These are phyloP conservation scores for Helicostylum pulchrum DNA, from an alignment of 192 early-diverging fungal species.

Conservation along the genomic window DNA sequence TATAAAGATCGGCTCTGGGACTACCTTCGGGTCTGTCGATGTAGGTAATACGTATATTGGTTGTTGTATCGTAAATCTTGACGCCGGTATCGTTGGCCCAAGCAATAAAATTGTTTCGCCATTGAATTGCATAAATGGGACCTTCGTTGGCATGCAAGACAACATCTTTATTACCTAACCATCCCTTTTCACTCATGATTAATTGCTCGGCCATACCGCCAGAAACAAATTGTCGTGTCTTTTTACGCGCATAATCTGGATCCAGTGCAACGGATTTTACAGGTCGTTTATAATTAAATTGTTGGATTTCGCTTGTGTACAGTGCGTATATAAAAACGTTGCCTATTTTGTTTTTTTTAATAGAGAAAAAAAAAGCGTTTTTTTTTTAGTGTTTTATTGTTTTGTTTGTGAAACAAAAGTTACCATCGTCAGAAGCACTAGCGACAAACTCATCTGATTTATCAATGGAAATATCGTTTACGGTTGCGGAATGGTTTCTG, in stretches of 20 bases:
- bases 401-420: neutral
- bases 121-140: slow-evolving; percentile 81
- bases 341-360: no score
- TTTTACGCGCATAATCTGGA: slow-evolving; percentile 76
- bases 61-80: slow-evolving; percentile 76
- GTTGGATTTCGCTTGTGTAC: slow-evolving; percentile 65
- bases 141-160: slow-evolving; percentile 88
- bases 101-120: slow-evolving; percentile 82
- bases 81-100: slow-evolving; percentile 94
- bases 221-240: slow-evolving; percentile 75
- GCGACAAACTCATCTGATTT: slow-evolving; percentile 83
- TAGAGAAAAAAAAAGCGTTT: neutral
- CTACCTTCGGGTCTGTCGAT: slow-evolving; percentile 76
- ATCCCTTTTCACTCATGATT: slow-evolving; percentile 85
- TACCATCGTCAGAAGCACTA: slow-evolving; percentile 91
- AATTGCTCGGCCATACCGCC: slow-evolving; percentile 91
- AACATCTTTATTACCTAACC: slow-evolving; percentile 82
- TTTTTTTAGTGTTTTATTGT: neutral
- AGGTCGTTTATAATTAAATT: slow-evolving; percentile 81
- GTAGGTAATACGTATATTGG: slow-evolving; percentile 74
- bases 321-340: slow-evolving; percentile 85
- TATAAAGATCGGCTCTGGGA: slow-evolving; percentile 78
- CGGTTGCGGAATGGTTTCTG: slow-evolving; percentile 77
- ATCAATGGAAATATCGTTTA: slow-evolving; percentile 88
- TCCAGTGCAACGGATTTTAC: slow-evolving; percentile 89